phyloP scores from a whole-genome alignment of 2,329 filamentous ascomycete species.

The Tolypocladium sp. region DNA sequence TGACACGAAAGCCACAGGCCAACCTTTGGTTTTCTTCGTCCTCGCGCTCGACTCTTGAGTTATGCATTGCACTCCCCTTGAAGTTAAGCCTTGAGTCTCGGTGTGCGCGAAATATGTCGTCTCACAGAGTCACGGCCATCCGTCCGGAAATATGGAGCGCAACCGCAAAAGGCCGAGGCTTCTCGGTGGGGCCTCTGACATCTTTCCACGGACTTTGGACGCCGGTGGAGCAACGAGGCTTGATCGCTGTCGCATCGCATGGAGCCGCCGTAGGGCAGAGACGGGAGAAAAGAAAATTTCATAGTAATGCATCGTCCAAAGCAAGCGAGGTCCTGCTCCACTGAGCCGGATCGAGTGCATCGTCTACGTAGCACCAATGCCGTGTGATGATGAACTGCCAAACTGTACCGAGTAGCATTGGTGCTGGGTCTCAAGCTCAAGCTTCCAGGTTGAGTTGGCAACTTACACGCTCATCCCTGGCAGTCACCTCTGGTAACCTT shows the following conservation, averaged over 20 bases:
- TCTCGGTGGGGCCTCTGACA: background rate
- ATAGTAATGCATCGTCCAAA: background rate
- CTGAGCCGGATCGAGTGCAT: background rate
- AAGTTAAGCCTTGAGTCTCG: background rate
- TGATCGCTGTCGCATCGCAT: background rate
- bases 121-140: background rate
- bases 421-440: background rate
- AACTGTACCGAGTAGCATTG: too few species aligned
- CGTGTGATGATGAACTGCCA: background rate
- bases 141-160: background rate
- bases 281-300: background rate
- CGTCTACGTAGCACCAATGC: background rate
- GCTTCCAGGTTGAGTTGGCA: background rate
- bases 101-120: background rate
- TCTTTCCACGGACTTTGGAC: background rate
- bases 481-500: background rate
- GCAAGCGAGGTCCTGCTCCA: background rate
- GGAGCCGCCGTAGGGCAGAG: background rate
- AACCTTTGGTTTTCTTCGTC: background rate
- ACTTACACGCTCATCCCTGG: background rate
- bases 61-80: background rate
- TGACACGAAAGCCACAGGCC: background rate
- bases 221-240: background rate
- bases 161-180: background rate
- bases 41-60: background rate